Percentiles rank a stretch among this genome's conserved stretches.
These are phyloP conservation scores for Zostera marina DNA, from an alignment of 116 monocot genomes.

Conservation along the genomic window DNA sequence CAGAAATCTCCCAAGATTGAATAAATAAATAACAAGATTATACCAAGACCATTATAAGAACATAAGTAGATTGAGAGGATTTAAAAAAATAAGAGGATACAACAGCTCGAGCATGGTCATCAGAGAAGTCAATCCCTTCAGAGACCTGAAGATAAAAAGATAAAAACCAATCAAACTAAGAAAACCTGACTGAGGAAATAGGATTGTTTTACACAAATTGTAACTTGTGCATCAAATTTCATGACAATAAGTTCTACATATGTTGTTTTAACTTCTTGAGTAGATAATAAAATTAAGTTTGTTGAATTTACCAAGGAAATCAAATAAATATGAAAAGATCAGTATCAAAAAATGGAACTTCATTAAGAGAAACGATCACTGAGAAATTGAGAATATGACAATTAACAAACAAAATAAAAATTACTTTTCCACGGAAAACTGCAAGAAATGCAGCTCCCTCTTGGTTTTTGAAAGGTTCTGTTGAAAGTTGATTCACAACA, in stretches of 20 bases:
- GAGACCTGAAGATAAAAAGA: conserved; percentile 41
- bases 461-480: conserved; percentile 13
- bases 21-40: neutral
- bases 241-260: neutral
- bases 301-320: neutral
- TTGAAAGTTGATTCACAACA: conserved; percentile 6
- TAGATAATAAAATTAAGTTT: neutral
- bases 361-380: neutral
- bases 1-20: neutral
- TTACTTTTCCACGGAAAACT: conserved; percentile 92
- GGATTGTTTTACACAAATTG: too few species aligned
- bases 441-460: conserved; percentile 91
- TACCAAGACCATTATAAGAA: neutral
- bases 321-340: neutral
- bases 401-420: neutral
- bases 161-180: too few species aligned
- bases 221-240: too few species aligned
- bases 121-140: conserved; percentile 96
- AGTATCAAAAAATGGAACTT: neutral
- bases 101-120: conserved; percentile 98
- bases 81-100: conserved; percentile 54
- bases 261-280: neutral
- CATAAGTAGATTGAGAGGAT: neutral
- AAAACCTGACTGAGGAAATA: too few species aligned
- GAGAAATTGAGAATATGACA: too few species aligned